A percentile compares a stretch with the other conserved stretches of the same genome.
Evolutionary conservation across 768 basidiomycete genomes (phyloP).

Genomic region (Amanita fuliginea): DNA sequence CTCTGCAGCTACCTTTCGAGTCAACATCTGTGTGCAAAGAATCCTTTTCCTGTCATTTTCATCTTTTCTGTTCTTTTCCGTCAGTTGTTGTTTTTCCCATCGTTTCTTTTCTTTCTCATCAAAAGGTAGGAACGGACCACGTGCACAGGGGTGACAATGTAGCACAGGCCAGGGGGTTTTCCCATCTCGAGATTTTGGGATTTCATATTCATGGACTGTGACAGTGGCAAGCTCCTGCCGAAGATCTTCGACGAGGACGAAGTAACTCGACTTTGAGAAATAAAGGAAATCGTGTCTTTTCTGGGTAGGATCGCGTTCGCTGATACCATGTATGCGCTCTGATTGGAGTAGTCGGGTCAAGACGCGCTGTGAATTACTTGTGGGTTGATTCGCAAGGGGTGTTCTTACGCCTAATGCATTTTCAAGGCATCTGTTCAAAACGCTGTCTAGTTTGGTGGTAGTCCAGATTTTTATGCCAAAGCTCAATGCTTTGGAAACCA

Average conservation of each 20-base stretch:
- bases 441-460: slow-evolving; percentile 56
- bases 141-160: slow-evolving; percentile 61
- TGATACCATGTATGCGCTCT: slow-evolving; percentile 78
- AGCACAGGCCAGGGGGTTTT: slow-evolving; percentile 75
- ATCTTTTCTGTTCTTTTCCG: slow-evolving; percentile 12
- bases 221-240: slow-evolving; percentile 77
- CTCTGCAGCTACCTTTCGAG: slow-evolving; percentile 26
- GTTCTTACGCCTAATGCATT: slow-evolving; percentile 16
- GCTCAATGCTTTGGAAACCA: slow-evolving; percentile 54
- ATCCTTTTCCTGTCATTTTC: slow-evolving; percentile 27
- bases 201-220: slow-evolving; percentile 70
- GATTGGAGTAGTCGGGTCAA: slow-evolving; percentile 61
- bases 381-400: slow-evolving; percentile 17
- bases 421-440: slow-evolving; percentile 53
- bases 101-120: slow-evolving; percentile 64
- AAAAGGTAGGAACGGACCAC: slow-evolving; percentile 67
- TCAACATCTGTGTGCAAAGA: slow-evolving; percentile 21
- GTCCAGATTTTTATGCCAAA: slow-evolving; percentile 87
- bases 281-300: slow-evolving; percentile 83
- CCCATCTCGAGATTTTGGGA: slow-evolving; percentile 40
- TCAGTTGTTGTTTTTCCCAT: slow-evolving; percentile 47
- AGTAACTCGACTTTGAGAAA: slow-evolving; percentile 65
- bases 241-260: slow-evolving; percentile 88
- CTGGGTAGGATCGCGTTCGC: slow-evolving; percentile 86
- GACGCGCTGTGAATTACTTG: slow-evolving; percentile 28